Conservation (phyloP, 257 asterid species). For the Przewalskia tangutica region DNA sequence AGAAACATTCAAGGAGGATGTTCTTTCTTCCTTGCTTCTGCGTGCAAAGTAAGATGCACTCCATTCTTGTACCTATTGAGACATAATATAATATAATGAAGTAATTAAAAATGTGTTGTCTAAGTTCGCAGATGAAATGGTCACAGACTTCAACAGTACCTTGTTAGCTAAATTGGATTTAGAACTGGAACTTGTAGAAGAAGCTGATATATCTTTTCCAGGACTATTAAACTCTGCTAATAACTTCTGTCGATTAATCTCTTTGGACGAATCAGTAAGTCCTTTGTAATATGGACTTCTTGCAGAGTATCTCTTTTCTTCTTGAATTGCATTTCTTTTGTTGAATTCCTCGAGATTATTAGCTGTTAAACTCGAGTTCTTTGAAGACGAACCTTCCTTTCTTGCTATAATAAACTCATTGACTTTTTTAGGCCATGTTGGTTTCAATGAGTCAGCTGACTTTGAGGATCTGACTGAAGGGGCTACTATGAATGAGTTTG, state of each 20-base stretch:
- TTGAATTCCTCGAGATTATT: conserved; percentile 42
- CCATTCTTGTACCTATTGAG: conserved; percentile 15
- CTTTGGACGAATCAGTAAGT: conserved; percentile 40
- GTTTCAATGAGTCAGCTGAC: conserved; percentile 37
- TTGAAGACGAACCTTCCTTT: conserved; percentile 12
- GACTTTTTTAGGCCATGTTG: conserved; percentile 30
- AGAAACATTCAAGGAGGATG: background rate
- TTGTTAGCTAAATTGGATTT: conserved; percentile 35
- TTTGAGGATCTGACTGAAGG: conserved; percentile 21
- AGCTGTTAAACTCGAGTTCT: conserved; percentile 24
- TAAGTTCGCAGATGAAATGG: background rate
- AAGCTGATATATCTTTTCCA: conserved; percentile 26
- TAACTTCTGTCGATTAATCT: conserved; percentile 32
- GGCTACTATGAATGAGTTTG: conserved; percentile 14
- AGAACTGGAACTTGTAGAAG: conserved; percentile 18
- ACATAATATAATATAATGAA: background rate
- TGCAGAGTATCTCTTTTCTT: conserved; percentile 18
- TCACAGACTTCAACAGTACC: background rate
- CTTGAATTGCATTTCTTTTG: conserved; percentile 25
- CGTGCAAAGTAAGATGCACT: conserved; percentile 3
- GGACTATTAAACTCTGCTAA: conserved; percentile 34
- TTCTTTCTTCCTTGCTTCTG: background rate
- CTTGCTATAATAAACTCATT: conserved; percentile 14
- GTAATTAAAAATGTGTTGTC: background rate
- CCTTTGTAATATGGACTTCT: conserved; percentile 76